Base-by-base conservation (phyloP, 139 green algal species). In the Tetraselmis chui region DNA sequence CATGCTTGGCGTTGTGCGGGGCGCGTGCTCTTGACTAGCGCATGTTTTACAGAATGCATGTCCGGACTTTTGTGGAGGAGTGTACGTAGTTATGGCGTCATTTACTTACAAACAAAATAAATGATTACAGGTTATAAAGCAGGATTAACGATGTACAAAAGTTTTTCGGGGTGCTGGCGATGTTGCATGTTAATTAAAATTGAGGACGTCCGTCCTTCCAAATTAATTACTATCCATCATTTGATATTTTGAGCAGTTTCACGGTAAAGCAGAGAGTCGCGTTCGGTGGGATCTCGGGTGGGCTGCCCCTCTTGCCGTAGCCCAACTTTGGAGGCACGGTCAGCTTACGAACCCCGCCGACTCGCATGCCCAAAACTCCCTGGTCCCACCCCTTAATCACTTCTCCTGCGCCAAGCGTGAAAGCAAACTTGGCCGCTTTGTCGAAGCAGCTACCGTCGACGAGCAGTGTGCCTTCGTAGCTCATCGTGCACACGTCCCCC, bases 371-470 rank as follows among this genome's bases (percentile, higher is more conserved):
- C 32, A 78, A 30, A 28, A 89, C 80, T 76, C 83, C 83, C 5
- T 81, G 59, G 78, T 89, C 83, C 83, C 86, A 89, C 45, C 83
- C 86, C 76, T 86, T 84, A 30, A 87, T 89, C 59, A 89, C 85
- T 32, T 89, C 85, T 79, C 85, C 85, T 18, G 45, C 45, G 18
- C 45, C 45, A 5, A 67, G 45, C 45, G 45, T 80, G 77, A 80
- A 80, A 18, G 77, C 28, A 29, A 80, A 80, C 29, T 18, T 67
- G 45, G 45, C 45, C 11, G 45, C 45, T 25, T 5, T 25, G 45
- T 67, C 45, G 45, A 67, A 67, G 45, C 11, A 5, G 45, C 45
- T 67, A 18, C 45, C 45, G 45, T 67, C 45, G 45, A 18, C 45
- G 11, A 18, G 11, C 45, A 67, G 45, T 18, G 45, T 67, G 11